phyloP scores from a whole-genome alignment of 768 basidiomycete species.

The Chalciporus piperatus region DNA sequence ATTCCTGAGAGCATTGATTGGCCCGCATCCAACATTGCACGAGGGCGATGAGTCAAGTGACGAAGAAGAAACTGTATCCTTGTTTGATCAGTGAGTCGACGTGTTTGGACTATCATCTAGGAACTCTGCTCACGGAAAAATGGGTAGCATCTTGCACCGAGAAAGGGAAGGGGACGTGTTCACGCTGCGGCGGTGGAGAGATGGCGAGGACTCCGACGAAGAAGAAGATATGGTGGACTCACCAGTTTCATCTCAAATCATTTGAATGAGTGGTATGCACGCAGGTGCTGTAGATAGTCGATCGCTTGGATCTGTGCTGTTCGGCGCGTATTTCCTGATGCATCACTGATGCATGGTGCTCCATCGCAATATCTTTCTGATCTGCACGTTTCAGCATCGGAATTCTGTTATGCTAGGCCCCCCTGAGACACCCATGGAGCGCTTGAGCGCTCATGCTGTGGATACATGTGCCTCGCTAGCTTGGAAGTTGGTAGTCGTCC shows the following conservation, averaged over 20 bases:
- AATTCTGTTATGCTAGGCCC: not conserved
- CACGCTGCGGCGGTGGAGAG: conserved; percentile 39
- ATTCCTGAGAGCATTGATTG: conserved; percentile 38
- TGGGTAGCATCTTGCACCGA: conserved; percentile 51
- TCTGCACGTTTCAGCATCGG: not conserved
- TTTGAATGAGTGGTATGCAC: conserved; percentile 6
- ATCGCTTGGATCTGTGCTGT: conserved; percentile 6
- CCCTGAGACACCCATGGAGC: not conserved
- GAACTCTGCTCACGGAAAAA: conserved; percentile 7
- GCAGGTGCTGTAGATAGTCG: conserved; percentile 5
- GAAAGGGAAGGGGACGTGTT: conserved; percentile 63
- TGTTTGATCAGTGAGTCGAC: conserved; percentile 68
- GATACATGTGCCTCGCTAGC: conserved; percentile 16
- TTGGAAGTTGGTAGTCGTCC: conserved; percentile 2
- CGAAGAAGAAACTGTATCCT: conserved; percentile 52
- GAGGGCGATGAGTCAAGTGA: conserved; percentile 31
- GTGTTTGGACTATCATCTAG: conserved; percentile 3
- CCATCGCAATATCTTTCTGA: not conserved
- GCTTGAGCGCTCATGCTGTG: conserved; percentile 9
- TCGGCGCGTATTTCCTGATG: conserved; percentile 2
- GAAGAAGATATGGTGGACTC: conserved; percentile 28
- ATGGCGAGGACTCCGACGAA: conserved; percentile 23
- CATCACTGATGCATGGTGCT: not conserved
- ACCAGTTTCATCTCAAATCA: conserved; percentile 9
- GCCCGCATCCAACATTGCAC: conserved; percentile 26